Base-by-base conservation (phyloP, 2,329 filamentous ascomycete species). In the Lachnellula arida region DNA sequence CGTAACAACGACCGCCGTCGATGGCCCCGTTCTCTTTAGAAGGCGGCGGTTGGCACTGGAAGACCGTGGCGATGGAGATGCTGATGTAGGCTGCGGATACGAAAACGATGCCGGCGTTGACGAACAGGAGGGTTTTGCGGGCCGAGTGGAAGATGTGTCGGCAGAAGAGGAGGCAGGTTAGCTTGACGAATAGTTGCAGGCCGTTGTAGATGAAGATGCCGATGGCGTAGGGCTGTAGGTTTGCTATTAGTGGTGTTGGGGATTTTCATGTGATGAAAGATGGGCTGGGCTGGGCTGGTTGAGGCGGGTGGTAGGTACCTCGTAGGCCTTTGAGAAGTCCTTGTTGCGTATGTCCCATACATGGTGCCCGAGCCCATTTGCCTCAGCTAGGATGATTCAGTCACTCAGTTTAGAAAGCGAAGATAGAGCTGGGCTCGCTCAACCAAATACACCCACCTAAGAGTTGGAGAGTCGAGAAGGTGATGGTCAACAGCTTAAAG, bases 91-190 rank as follows among this genome's bases (percentile, higher is more conserved):
- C 22, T 7, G 34, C 15, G 3, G 34, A 12, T 17, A 54, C 52
- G 14, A 46, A 32, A 7, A 34, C 52, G 17, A 54, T 54, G 8
- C 52, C 52, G 8, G 25, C 46, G 23, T 54, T 49, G 17, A 54
- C 44, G 43, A 54, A 54, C 5, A 28, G 22, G 6, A 49, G 22
- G 4, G 52, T 54, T 23, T 54, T 54, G 9, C n/a, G 22, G 28
- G 35, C 43, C 17, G 52, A 32, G 9, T 22, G 19, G 46, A 54
- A 54, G 14, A 54, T 44, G 15, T 32, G 39, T 23, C 52, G 34
- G 37, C 49, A 54, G 44, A 54, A 54, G 9, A 54, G 34, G 14
- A 54, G 46, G 28, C 52, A 54, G 4, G 52, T 25, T 19, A 54
- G 52, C 23, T 54, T 54, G 22, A 54, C 42, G 15, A 19, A 17